Base-by-base conservation (phyloP, 176 grass and related monocot species). In the Tillandsia fasciculata region DNA sequence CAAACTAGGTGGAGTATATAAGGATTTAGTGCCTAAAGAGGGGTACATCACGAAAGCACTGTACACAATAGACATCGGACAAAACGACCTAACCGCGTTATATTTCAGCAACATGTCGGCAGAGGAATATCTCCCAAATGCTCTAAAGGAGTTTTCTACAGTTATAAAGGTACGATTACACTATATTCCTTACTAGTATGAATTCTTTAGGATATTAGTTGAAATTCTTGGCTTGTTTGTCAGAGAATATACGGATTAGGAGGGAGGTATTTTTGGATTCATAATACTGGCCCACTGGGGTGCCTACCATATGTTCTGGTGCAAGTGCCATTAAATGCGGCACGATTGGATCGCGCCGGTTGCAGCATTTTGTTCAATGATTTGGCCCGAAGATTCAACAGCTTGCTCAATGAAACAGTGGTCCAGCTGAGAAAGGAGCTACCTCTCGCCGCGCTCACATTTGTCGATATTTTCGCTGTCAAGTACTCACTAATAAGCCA, bases 221-320 rank as follows among this genome's bases (percentile, higher is more conserved):
- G 15, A 11, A 0, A 49, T 48, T 18, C 9, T n/a, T 48, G 9
- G 15, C 51, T 20, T 11, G 17, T 72, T 12, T 3, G 51, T 66
- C 52, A 78, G 76, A 78, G 47, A 6, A 64, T 71, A 18, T 71
- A 78, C 22, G n/a, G 1, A 6, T n/a, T 64, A 8, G 67, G 76
- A 10, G 76, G 76, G n/a, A 78, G 76, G 68, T 78, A 70, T n/a
- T 78, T 78, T 47, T 78, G 76, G 76, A 70, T 78, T 12, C 76
- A 78, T 58, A 78, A 78, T 49, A 78, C 73, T 12, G 73, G 63
- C 50, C 65, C 66, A 22, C 52, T 63, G 18, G 66, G 66, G 33
- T 69, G 75, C 77, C 69, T 73, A 11, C 10, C 69, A 51, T 79
- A 79, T 64, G 69, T 29, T 51, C 3, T 79, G 56, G 54, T 79